phyloP scores from a whole-genome alignment of 225 moss, liverwort and hornwort genomes.

The Polytrichum commune region DNA sequence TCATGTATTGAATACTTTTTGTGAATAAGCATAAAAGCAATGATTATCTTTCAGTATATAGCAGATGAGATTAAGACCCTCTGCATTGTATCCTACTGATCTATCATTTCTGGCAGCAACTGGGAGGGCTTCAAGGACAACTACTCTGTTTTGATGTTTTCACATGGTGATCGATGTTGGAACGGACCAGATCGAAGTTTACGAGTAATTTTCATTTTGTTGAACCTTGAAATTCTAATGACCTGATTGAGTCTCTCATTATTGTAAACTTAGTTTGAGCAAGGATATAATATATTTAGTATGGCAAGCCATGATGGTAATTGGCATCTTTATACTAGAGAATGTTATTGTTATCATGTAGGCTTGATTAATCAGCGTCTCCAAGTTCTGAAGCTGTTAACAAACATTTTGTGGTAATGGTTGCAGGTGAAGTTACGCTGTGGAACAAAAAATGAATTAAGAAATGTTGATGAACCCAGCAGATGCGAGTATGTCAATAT shows the following conservation, averaged over 20 bases:
- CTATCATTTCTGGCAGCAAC: slow-evolving; percentile 42
- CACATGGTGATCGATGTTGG: slow-evolving; percentile 92
- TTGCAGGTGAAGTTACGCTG: slow-evolving; percentile 88
- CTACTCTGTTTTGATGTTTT: slow-evolving; percentile 70
- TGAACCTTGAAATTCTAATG: background rate
- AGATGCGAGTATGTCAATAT: slow-evolving; percentile 81
- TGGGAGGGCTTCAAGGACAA: slow-evolving; percentile 95
- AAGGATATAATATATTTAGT: too few relatives aligned
- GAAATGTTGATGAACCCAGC: slow-evolving; percentile 88
- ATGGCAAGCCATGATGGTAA: too few relatives aligned
- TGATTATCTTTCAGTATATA: too few relatives aligned
- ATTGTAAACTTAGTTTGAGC: too few relatives aligned
- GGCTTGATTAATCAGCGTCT: background rate
- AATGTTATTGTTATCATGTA: background rate
- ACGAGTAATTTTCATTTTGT: slow-evolving; percentile 33
- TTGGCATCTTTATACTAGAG: background rate
- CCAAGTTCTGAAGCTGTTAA: background rate
- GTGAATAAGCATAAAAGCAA: too few relatives aligned
- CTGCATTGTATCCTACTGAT: background rate
- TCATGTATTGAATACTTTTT: background rate
- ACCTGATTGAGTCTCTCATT: too few relatives aligned
- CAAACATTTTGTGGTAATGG: slow-evolving; percentile 1
- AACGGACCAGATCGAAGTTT: slow-evolving; percentile 98
- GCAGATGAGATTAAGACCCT: too few relatives aligned
- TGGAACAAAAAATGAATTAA: slow-evolving; percentile 82